Conservation (phyloP, 108 stramenopile genomes). For the Cyclotella sp. region DNA sequence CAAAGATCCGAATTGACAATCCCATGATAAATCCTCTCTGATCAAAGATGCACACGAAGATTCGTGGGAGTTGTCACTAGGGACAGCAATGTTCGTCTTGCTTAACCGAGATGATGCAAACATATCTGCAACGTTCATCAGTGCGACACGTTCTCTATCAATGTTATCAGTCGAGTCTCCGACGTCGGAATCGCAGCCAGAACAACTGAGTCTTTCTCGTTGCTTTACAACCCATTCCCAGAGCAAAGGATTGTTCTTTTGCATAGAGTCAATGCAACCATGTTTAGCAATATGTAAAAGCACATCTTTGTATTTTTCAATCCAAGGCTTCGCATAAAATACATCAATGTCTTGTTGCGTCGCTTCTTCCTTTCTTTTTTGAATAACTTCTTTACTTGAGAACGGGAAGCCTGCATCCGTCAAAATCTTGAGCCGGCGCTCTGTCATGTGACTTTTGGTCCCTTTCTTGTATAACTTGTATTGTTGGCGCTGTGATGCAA, state of each 20-base stretch:
- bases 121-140: slow-evolving; percentile 27
- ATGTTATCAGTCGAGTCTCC: neutral
- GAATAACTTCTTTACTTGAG: slow-evolving; percentile 31
- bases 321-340: slow-evolving; percentile 46
- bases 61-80: slow-evolving; percentile 12
- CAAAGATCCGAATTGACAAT: slow-evolving; percentile 27
- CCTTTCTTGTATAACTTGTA: slow-evolving; percentile 47
- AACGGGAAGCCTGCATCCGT: slow-evolving; percentile 43
- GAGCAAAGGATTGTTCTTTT: slow-evolving; percentile 29
- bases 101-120: slow-evolving; percentile 20
- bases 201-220: slow-evolving; percentile 7
- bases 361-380: slow-evolving; percentile 43
- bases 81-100: slow-evolving; percentile 11
- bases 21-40: slow-evolving; percentile 36
- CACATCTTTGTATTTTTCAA: slow-evolving; percentile 43
- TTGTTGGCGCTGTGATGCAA: slow-evolving; percentile 45
- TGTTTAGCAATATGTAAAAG: slow-evolving; percentile 27
- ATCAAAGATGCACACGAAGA: neutral
- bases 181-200: slow-evolving; percentile 1
- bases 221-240: slow-evolving; percentile 35
- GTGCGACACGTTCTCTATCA: slow-evolving; percentile 7
- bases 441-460: slow-evolving; percentile 39
- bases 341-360: slow-evolving; percentile 39
- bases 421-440: slow-evolving; percentile 41
- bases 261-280: slow-evolving; percentile 27